Conservation (phyloP, 768 basidiomycete genomes). For the Pholiota microspora region DNA sequence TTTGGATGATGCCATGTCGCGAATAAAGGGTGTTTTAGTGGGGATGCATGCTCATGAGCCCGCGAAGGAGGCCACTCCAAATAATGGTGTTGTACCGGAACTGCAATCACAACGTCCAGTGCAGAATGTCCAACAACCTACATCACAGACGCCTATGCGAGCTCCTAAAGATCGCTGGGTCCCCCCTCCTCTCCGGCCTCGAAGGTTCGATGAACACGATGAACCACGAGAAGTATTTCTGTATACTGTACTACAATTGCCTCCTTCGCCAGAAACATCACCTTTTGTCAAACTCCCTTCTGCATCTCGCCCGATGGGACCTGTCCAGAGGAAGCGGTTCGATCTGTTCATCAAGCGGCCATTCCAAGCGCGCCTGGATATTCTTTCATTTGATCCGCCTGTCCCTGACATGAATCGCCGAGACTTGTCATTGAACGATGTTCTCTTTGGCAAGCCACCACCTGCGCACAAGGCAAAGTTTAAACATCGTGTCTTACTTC, state of each 20-base stretch:
- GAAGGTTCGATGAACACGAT: slow-evolving; percentile 29
- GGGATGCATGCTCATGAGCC: slow-evolving; percentile 55
- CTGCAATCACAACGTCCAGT: slow-evolving; percentile 19
- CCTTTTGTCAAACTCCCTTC: slow-evolving; percentile 50
- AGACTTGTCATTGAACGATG: slow-evolving; percentile 63
- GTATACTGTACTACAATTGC: slow-evolving; percentile 47
- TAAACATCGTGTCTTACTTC: slow-evolving; percentile 41
- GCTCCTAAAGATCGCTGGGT: slow-evolving; percentile 51
- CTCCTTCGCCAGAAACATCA: slow-evolving; percentile 39
- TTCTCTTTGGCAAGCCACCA: slow-evolving; percentile 53
- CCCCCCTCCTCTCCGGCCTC: slow-evolving; percentile 50
- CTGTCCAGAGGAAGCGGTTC: slow-evolving; percentile 48
- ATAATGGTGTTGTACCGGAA: slow-evolving; percentile 20
- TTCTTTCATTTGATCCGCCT: slow-evolving; percentile 71
- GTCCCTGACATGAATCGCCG: slow-evolving; percentile 59
- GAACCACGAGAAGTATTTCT: slow-evolving; percentile 43
- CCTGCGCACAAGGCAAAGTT: slow-evolving; percentile 34
- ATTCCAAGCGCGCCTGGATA: slow-evolving; percentile 53
- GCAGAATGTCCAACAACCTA: slow-evolving; percentile 13
- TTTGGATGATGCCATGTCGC: slow-evolving; percentile 79
- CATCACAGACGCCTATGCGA: slow-evolving; percentile 16
- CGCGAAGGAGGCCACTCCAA: slow-evolving; percentile 26
- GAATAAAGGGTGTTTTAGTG: slow-evolving; percentile 79
- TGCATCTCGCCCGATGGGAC: slow-evolving; percentile 37
- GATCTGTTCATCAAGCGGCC: slow-evolving; percentile 37